Evolutionary conservation across 1,284 basidiomycete species (phyloP), one percentile per base, ranked within the genome.

Genomic region (Ganoderma lingzhi): DNA sequence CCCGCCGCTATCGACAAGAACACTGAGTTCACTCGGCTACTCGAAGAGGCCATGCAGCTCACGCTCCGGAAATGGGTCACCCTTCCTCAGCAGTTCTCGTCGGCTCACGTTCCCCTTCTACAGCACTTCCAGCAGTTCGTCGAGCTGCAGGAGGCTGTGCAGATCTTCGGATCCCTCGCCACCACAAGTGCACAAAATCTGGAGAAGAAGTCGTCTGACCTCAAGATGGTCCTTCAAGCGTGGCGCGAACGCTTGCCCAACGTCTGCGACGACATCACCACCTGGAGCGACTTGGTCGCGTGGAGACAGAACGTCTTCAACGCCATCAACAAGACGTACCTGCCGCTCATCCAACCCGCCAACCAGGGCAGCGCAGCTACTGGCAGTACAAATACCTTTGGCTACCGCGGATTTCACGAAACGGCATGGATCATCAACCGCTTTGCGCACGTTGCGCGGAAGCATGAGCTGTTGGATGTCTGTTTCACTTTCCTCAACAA

Each of bases 391-490:
- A 95, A 92, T 71, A 99, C 97, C 2, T 96, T 92, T 78, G 98
- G 97, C 5, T 99, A 96, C 81, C 90, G 98, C 66, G 98, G 98
- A n/a, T 99, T 96, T 80, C 98, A 99, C 79, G 98, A 99, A 85
- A 99, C 97, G 0, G 98, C 98, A 3, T 99, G 98, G 98, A 99
- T 99, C 80, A 99, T 99, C 85, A 99, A 99, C 80, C 93, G 98
- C 10, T 99, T 99, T 79, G 98, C 98, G n/a, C 98, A 99, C 80
- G 96, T 99, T 66, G 97, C 98, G 35, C 88, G 98, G 70, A 98
- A 99, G 83, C 98, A 99, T 78, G 95, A 97, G 72, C 87, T 99
- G 12, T 88, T 97, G 64, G 97, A 99, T 65, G 97, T 98, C 64
- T 99, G 98, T 84, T 96, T 96, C 82, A 95, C 88, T 17, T 94